Base-by-base conservation (phyloP, 169 alveolate genomes). In the Eimeria tenella region DNA sequence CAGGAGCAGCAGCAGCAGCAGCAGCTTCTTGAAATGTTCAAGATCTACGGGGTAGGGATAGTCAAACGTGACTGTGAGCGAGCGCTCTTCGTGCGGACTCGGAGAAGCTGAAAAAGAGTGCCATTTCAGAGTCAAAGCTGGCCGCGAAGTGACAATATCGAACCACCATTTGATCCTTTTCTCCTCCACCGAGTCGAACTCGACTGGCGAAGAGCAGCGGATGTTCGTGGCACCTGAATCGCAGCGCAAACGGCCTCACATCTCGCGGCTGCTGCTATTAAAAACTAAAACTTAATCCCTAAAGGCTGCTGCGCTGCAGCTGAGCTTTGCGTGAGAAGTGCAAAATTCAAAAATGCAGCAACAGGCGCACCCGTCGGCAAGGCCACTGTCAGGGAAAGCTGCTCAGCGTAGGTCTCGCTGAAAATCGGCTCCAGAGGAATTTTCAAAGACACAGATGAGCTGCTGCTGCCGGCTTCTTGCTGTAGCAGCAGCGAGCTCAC, bases 341-440 rank as follows among this genome's bases (percentile, higher is more conserved):
- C 56, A 71, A 31, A 7, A 71, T 31, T 21, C 56, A 4, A 10
- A n/a, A 53, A 9, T 10, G 56, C 89, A 21, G 74, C 50, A 81
- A 63, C n/a, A 19, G 49, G 63, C 77, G 21, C 53, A 91, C 95
- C 95, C 65, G 92, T 74, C 10, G 95, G 95, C 9, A 93, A 82
- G 49, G 71, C 90, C 15, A 93, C 87, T n/a, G 65, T 83, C 74
- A 83, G 87, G 62, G 87, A 71, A 25, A 93, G 21, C n/a, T 93
- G 53, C 82, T 93, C 95, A 68, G 83, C 31, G 50, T 83, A 93
- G 62, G 82, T 4, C 17, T 73, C 93, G 53, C 55, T 56, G 62
- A 93, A 82, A 17, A 93, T 93, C 53, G 95, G 93, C n/a, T 56
- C 88, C 21, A 93, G 93, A 10, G 95, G 79, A 52, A 83, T 21